A percentile compares a stretch with the other conserved stretches of the same genome.
phyloP scores from a whole-genome alignment of 2,329 filamentous ascomycete genomes.

The Raffaelea arxii region DNA sequence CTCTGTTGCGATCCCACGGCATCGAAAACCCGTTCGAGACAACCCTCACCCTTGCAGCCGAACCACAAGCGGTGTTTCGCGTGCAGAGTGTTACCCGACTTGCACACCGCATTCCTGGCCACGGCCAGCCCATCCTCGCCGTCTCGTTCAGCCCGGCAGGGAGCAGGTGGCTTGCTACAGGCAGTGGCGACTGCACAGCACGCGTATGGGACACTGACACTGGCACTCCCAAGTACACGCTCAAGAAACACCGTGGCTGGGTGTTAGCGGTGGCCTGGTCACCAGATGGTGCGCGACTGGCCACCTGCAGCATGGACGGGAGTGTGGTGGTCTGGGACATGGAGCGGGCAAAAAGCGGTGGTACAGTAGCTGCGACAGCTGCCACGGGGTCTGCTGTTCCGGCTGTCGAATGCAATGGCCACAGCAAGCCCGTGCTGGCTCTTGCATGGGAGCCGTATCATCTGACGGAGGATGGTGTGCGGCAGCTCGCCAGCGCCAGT shows the following conservation, averaged over 20 bases:
- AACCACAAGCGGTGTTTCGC: slow-evolving; percentile 86
- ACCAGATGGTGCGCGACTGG: slow-evolving; percentile 70
- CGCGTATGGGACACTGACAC: slow-evolving; percentile 93
- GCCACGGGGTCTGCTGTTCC: slow-evolving; percentile 67
- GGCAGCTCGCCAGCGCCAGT: slow-evolving; percentile 74
- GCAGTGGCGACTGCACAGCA: slow-evolving; percentile 83
- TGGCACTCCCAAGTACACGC: slow-evolving; percentile 74
- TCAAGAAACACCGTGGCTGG: slow-evolving; percentile 85
- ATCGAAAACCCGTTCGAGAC: slow-evolving; percentile 48
- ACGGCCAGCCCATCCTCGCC: slow-evolving; percentile 82
- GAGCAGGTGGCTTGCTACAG: slow-evolving; percentile 72
- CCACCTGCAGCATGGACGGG: slow-evolving; percentile 89
- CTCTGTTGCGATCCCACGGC: slow-evolving; percentile 44
- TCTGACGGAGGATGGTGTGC: slow-evolving; percentile 61
- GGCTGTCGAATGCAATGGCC: slow-evolving; percentile 67
- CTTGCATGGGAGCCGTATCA: slow-evolving; percentile 93
- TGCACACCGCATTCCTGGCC: slow-evolving; percentile 78
- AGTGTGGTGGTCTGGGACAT: slow-evolving; percentile 85
- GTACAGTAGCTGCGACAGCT: too few relatives aligned
- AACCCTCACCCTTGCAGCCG: slow-evolving; percentile 43
- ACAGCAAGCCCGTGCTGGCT: slow-evolving; percentile 81
- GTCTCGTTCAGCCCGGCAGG: slow-evolving; percentile 75
- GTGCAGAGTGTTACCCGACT: slow-evolving; percentile 88
- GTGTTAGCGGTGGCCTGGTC: slow-evolving; percentile 82
- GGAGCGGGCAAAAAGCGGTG: too few relatives aligned